Percentiles rank a stretch among this genome's conserved stretches.
Evolutionary conservation across 805 yeast species (phyloP).

Genomic region (Candida gorgasii): DNA sequence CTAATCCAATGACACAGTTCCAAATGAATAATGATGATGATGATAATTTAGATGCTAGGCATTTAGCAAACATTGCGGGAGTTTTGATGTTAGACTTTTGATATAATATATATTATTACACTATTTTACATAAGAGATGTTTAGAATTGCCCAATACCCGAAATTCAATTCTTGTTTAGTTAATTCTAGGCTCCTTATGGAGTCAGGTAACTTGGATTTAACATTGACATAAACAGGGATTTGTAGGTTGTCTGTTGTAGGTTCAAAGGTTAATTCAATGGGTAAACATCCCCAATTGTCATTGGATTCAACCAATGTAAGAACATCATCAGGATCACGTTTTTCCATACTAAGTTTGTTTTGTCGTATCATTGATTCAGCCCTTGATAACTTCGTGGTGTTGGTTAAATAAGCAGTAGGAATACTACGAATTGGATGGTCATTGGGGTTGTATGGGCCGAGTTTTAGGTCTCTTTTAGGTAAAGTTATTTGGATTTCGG

Average conservation of each 20-base stretch:
- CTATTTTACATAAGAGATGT: background rate
- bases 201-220: conserved; percentile 25
- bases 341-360: conserved; percentile 13
- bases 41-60: conserved; percentile 51
- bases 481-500: conserved; percentile 19
- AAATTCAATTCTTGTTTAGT: conserved; percentile 20
- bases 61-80: conserved; percentile 57
- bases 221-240: conserved; percentile 34
- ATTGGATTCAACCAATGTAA: conserved; percentile 23
- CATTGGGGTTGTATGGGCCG: conserved; percentile 20
- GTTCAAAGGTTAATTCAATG: conserved; percentile 18
- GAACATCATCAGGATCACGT: conserved; percentile 17
- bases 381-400: conserved; percentile 28
- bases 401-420: conserved; percentile 36
- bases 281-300: conserved; percentile 40
- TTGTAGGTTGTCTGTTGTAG: conserved; percentile 14
- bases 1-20: conserved; percentile 10
- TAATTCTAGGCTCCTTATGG: conserved; percentile 17
- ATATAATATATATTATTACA: background rate
- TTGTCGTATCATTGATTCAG: conserved; percentile 30
- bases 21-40: conserved; percentile 11
- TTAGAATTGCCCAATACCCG: conserved; percentile 29
- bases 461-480: conserved; percentile 27
- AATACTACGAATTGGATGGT: conserved; percentile 27
- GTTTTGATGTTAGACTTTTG: conserved; percentile 54